A percentile compares a stretch with the other conserved stretches of the same genome.
Evolutionary conservation across 2,329 filamentous ascomycete genomes (phyloP).

Genomic region (Pestalotiopsis sp.): DNA sequence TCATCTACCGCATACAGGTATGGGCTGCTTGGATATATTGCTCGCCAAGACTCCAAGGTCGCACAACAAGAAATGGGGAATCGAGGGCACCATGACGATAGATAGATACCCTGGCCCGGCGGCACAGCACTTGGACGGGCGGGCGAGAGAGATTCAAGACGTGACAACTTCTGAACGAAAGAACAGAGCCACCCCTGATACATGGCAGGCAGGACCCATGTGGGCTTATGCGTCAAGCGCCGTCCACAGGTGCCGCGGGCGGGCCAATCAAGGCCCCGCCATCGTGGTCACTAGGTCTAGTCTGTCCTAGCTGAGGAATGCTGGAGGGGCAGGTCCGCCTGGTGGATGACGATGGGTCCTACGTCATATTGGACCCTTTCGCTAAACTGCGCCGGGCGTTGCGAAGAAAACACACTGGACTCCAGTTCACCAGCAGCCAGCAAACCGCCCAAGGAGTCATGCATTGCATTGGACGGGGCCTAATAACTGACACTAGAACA

Average conservation of each 20-base stretch:
- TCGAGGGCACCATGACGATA: background rate
- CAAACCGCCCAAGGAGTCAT: slow-evolving; percentile 5
- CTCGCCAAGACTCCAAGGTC: background rate
- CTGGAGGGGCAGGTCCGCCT: background rate
- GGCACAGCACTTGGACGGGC: background rate
- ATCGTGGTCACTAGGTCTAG: background rate
- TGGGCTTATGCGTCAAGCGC: slow-evolving; percentile 7
- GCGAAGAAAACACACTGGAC: background rate
- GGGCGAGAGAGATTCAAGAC: background rate
- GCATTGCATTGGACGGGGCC: background rate
- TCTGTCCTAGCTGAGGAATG: background rate
- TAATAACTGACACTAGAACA: background rate
- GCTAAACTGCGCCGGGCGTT: background rate
- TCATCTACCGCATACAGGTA: background rate
- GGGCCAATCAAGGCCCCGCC: background rate
- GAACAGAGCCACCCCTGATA: background rate
- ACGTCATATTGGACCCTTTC: slow-evolving; percentile 11
- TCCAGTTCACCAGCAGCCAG: background rate
- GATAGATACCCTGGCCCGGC: background rate
- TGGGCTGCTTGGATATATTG: background rate
- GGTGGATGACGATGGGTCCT: slow-evolving; percentile 7
- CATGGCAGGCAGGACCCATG: background rate
- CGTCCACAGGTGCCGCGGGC: background rate
- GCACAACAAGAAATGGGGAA: background rate
- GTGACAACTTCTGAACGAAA: background rate